phyloP scores from a whole-genome alignment of 768 basidiomycete genomes.

The Mycena amicta region DNA sequence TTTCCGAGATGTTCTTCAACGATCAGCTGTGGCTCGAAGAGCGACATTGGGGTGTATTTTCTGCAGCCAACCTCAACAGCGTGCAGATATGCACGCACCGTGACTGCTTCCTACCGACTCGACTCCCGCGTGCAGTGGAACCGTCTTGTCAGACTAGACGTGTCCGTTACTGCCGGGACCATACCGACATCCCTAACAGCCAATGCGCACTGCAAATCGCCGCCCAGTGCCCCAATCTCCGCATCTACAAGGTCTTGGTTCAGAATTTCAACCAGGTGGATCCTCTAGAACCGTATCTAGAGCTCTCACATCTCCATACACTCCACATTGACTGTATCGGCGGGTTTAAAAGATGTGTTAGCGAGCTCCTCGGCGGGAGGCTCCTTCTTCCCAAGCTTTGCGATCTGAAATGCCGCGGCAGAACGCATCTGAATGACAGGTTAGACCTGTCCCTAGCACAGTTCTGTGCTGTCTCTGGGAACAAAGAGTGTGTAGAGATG shows the following conservation, averaged over 20 bases:
- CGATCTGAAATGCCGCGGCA: not conserved
- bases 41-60: not conserved
- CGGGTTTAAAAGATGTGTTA: not conserved
- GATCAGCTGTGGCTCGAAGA: not conserved
- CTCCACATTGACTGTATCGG: not conserved
- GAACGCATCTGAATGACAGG: not conserved
- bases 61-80: not conserved
- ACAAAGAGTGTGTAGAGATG: not conserved
- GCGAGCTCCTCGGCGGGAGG: not conserved
- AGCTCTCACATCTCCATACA: not conserved
- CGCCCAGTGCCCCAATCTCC: not conserved
- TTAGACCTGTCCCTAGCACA: not conserved
- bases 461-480: not conserved
- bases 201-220: not conserved
- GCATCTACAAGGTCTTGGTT: not conserved
- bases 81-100: not conserved
- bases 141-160: not conserved
- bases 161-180: too few species aligned
- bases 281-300: not conserved
- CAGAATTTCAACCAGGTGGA: not conserved
- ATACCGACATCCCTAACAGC: not conserved
- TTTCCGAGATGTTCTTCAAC: not conserved
- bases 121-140: not conserved
- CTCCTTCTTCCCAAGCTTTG: not conserved
- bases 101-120: not conserved